Base-by-base conservation (phyloP, 2,329 filamentous ascomycete species). In the Metarhizium rileyi region DNA sequence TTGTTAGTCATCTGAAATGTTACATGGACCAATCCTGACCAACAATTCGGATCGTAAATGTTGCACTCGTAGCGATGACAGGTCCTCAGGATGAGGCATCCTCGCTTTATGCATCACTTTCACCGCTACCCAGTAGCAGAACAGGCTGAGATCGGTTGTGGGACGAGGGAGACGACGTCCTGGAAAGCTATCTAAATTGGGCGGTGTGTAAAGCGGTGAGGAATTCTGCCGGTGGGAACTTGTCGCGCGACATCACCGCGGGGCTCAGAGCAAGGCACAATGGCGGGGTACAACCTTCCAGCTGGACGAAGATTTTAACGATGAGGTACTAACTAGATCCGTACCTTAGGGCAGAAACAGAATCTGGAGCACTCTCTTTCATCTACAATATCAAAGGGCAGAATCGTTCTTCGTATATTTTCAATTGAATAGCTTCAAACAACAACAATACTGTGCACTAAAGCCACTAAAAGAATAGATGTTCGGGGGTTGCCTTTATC, bases 41-140 rank as follows among this genome's bases (percentile, higher is more conserved):
- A 73, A 93, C 87, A 91, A 93, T 70, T 93, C 88, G 52, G 87
- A 77, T 38, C 90, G 75, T 46, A 93, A 76, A 62, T 90, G 84
- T 66, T 93, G 86, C 65, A 77, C 82, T 60, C 84, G 79, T 61
- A 90, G 57, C 47, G 78, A 72, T 9, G 78, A 75, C 54, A 81
- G 61, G 42, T 63, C 65, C 38, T 63, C 66, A 59, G 80, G 66
- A 45, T 67, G 22, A 27, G 41, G 6, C 51, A 52, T 52, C 12
- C 46, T 50, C 35, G 33, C 18, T 42, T 20, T 22, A 16, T 42
- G 20, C 1, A 16, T 46, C 41, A 41, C n/a, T 22, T 9, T 23
- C 12, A 40, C 4, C 38, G 12, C 38, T 42, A 14, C 22, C 38
- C 7, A 7, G 38, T 14, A 14, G 20, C 20, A 42, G 38, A 23